Conservation (phyloP, 2,329 filamentous ascomycete species). For the Colletotrichum abscissum region DNA sequence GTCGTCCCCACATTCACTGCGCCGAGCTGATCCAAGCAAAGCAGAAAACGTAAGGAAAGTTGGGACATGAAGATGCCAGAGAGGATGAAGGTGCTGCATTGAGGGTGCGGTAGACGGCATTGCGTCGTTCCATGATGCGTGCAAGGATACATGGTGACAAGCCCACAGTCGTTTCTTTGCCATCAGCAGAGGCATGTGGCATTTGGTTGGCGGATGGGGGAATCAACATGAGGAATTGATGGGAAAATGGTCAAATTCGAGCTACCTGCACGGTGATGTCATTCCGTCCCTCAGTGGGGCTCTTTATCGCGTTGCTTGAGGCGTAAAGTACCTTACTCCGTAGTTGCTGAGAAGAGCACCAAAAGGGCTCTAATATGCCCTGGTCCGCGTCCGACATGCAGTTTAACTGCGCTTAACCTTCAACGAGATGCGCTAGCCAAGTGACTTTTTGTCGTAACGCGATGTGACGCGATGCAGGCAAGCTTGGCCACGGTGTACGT, state of each 20-base stretch:
- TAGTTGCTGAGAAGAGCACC: background rate
- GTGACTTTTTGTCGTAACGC: conserved; percentile 2
- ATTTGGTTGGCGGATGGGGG: conserved; percentile 22
- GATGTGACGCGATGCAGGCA: conserved; percentile 1
- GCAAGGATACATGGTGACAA: background rate
- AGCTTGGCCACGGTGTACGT: background rate
- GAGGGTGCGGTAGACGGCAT: background rate
- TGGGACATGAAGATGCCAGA: background rate
- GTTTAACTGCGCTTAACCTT: conserved; percentile 8
- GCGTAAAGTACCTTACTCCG: background rate
- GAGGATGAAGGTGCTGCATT: conserved; percentile 5
- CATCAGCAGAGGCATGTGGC: conserved; percentile 3
- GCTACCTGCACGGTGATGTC: conserved; percentile 28
- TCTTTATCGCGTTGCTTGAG: background rate
- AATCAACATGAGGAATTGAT: background rate
- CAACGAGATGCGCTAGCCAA: background rate
- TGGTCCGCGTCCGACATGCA: background rate
- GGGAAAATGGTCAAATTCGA: background rate
- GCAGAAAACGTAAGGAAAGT: conserved; percentile 4
- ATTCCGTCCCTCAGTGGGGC: conserved; percentile 16
- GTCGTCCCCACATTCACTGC: background rate
- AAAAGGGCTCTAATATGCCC: background rate
- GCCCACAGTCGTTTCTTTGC: background rate
- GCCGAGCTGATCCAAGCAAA: conserved; percentile 5
- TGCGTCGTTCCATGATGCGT: conserved; percentile 22